These are phyloP conservation scores for Piloderma croceum DNA, from an alignment of 768 basidiomycete genomes.

Conservation along the genomic window DNA sequence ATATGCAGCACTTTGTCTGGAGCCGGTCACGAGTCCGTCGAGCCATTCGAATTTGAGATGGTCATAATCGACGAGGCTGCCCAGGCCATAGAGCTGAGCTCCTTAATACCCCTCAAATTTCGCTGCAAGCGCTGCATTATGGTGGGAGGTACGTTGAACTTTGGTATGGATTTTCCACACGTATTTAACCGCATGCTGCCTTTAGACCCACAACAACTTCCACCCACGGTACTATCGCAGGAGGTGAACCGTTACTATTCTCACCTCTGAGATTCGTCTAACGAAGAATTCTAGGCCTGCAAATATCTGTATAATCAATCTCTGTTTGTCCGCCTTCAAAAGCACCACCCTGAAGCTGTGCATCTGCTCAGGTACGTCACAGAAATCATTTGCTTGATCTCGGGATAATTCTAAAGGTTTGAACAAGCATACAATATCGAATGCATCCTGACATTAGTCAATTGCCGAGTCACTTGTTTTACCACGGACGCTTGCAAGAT, in stretches of 20 bases:
- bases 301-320: constrained; percentile 82
- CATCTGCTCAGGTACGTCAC: constrained; percentile 76
- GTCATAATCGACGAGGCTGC: constrained; percentile 98
- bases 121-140: constrained; percentile 77
- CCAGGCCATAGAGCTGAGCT: constrained; percentile 91
- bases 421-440: constrained; percentile 89
- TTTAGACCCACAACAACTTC: constrained; percentile 85
- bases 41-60: constrained; percentile 85
- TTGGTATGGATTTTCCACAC: not conserved
- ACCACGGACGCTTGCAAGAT: constrained; percentile 71
- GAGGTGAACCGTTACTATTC: constrained; percentile 33
- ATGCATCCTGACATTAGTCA: constrained; percentile 97
- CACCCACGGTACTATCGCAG: constrained; percentile 79
- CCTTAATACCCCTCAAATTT: constrained; percentile 92
- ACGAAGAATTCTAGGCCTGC: constrained; percentile 55
- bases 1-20: constrained; percentile 93
- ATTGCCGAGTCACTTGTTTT: constrained; percentile 87
- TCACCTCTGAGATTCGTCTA: constrained; percentile 1
- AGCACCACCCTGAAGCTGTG: constrained; percentile 72
- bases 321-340: constrained; percentile 87
- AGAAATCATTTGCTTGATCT: not conserved
- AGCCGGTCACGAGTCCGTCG: constrained; percentile 82
- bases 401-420: constrained; percentile 1
- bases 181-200: not conserved
- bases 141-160: constrained; percentile 65